Evolutionary conservation across 768 basidiomycete genomes (phyloP), one percentile per base, ranked within the genome.

Genomic region (Pholiota microspora): DNA sequence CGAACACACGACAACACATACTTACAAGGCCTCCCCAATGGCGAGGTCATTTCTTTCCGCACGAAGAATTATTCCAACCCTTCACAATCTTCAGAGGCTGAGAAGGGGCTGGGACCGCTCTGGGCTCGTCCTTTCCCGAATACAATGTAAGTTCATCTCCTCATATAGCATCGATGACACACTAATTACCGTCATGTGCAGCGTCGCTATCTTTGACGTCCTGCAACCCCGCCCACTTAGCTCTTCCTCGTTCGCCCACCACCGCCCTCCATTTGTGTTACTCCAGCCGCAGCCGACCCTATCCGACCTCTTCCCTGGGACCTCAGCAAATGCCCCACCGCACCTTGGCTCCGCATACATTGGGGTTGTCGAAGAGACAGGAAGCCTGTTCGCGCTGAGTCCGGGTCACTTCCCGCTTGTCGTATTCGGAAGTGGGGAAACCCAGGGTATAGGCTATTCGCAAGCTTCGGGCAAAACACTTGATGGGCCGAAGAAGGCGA

Each of bases 121-220:
- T 93, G 90, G 89, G 81, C 67, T 0, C 71, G 74, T 4, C 70
- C 72, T 4, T 90, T 92, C 62, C 69, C 71, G 23, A 76, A 77
- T 56, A 89, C 92, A 12, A 80, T 90, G 91, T 93, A 64, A 62
- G 86, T 69, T 24, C 40, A 25, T 8, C 16, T 31, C 13, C 55
- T 32, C 23, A 40, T 12, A n/a, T 31, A 28, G 23, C 44, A 12
- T 24, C 21, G 7, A 13, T 28, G 28, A 29, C 45, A 36, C n/a
- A n/a, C n/a, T n/a, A n/a, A n/a, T n/a, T 38, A 54, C 16, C 56
- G 49, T 44, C 45, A 45, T 34, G 36, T 55, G 4, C 60, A 92
- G 92, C 54, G 94, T 96, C 27, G 91, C 89, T 29, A 77, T 91
- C 23, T 91, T 93, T 61, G 91, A 94, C 64, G 81, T 93, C 42